Base-by-base conservation (phyloP, 257 asterid genomes). In the Dorcoceras hygrometricum region DNA sequence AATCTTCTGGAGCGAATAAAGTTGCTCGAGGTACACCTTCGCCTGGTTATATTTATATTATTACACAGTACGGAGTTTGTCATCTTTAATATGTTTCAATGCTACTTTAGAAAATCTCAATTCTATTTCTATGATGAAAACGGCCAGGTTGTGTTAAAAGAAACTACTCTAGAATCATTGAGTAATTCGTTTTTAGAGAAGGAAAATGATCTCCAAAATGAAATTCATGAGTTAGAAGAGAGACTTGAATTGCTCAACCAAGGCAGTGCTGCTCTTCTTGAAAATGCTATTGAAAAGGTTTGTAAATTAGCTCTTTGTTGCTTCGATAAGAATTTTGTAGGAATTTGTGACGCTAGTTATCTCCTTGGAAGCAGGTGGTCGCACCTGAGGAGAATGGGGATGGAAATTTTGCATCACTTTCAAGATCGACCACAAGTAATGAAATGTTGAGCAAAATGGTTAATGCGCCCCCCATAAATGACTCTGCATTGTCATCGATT, bases 1-100 rank as follows among this genome's bases (percentile, higher is more conserved):
- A 81, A 75, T 71, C 86, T 90, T 58, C 79, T 84, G 85, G 95
- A 87, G 79, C 91, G 77, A 77, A 83, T 94, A 71, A 83, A 82
- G 79, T 62, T 80, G 79, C 93, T 94, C 2, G 96, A 94, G 96
- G 99, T 94, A 82, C 78, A 72, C 57, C 29, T 71, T 54, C 69
- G 60, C 34, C 67, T 57, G 24, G 22, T 25, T 22, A 3, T 25
- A 53, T 56, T 65, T 57, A 61, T 68, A 55, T 68, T 4, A 66
- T n/a, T 36, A 5, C 18, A 8, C 8, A 1, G 6, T 9, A 65
- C 23, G 19, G 31, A 20, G 70, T 27, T 59, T 46, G 18, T 9
- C 25, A 56, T 23, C 16, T 11, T 31, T 8, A 56, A 72, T 39
- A 10, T 8, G 29, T 69, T 72, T 73, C 32, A 12, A 31, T 31